phyloP scores from a whole-genome alignment of 1,139 yeast species.

The Sugiyamaella paludigena region DNA sequence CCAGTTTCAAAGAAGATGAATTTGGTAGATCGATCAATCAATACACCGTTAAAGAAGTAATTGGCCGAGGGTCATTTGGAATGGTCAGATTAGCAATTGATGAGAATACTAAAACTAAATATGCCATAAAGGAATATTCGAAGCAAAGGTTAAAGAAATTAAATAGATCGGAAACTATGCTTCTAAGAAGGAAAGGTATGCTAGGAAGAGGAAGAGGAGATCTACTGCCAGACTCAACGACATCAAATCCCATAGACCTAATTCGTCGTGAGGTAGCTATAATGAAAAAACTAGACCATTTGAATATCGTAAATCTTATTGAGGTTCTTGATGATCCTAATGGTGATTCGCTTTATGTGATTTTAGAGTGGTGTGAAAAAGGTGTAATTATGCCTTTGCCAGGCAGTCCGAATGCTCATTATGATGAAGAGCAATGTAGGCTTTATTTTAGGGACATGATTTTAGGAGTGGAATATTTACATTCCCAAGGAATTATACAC shows the following conservation, averaged over 20 bases:
- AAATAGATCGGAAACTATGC: conserved; percentile 43
- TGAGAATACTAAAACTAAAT: conserved; percentile 40
- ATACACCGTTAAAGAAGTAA: conserved; percentile 58
- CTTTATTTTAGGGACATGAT: conserved; percentile 73
- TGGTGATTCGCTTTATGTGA: conserved; percentile 64
- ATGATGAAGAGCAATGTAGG: conserved; percentile 42
- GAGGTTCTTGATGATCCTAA: conserved; percentile 78
- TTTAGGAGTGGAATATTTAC: conserved; percentile 85
- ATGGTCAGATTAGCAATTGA: conserved; percentile 83
- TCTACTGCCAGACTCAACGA: neutral
- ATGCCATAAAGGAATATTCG: conserved; percentile 70
- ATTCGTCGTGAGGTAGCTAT: conserved; percentile 80
- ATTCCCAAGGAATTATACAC: conserved; percentile 89
- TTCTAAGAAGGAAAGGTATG: conserved; percentile 26
- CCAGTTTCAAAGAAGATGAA: conserved; percentile 36
- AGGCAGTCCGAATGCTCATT: conserved; percentile 26
- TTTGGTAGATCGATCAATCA: conserved; percentile 39
- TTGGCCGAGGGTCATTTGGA: conserved; percentile 91
- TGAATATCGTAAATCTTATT: conserved; percentile 77
- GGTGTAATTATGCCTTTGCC: conserved; percentile 39
- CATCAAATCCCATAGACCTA: conserved; percentile 34
- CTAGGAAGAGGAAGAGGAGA: conserved; percentile 15
- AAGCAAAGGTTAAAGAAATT: conserved; percentile 44
- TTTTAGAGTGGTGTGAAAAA: conserved; percentile 68
- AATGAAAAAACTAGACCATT: conserved; percentile 75